Evolutionary conservation across 768 basidiomycete genomes (phyloP).

Genomic region (Sporobolomyces phaffii): DNA sequence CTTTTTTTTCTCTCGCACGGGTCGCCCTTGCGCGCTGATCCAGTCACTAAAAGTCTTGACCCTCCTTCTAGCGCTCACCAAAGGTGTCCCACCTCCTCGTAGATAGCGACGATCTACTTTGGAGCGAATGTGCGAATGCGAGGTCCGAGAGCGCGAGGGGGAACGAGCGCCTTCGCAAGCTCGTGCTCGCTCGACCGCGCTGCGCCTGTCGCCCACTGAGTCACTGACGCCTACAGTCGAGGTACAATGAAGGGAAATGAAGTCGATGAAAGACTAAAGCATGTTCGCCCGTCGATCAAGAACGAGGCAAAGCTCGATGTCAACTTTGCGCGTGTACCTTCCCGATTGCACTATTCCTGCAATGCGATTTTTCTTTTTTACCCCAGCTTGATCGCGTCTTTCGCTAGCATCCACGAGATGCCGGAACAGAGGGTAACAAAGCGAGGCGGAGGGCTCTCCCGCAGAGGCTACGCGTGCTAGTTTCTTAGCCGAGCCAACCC

Average conservation of each 20-base stretch:
- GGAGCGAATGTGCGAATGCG: too few relatives aligned
- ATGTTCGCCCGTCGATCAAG: slow-evolving; percentile 4
- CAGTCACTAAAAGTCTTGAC: too few relatives aligned
- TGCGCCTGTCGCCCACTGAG: too few relatives aligned
- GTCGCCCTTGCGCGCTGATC: neutral
- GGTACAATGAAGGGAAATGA: slow-evolving; percentile 1
- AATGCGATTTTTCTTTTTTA: neutral
- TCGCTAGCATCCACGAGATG: neutral
- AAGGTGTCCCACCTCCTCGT: too few relatives aligned
- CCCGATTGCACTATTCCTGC: slow-evolving; percentile 4
- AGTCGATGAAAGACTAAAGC: neutral
- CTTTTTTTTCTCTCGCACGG: neutral
- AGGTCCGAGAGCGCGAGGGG: too few relatives aligned
- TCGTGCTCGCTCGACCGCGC: too few relatives aligned
- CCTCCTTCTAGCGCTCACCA: too few relatives aligned
- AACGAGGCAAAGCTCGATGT: neutral
- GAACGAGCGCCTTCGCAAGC: too few relatives aligned
- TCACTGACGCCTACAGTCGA: too few relatives aligned
- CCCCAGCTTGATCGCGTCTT: neutral
- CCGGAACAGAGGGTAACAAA: too few relatives aligned
- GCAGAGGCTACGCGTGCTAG: neutral
- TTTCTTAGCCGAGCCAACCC: neutral
- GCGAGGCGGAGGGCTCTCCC: neutral
- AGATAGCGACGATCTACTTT: too few relatives aligned
- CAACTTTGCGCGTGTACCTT: neutral